Base-by-base conservation (phyloP, 148 eudicot genomes). In the Chenopodium formosanum region DNA sequence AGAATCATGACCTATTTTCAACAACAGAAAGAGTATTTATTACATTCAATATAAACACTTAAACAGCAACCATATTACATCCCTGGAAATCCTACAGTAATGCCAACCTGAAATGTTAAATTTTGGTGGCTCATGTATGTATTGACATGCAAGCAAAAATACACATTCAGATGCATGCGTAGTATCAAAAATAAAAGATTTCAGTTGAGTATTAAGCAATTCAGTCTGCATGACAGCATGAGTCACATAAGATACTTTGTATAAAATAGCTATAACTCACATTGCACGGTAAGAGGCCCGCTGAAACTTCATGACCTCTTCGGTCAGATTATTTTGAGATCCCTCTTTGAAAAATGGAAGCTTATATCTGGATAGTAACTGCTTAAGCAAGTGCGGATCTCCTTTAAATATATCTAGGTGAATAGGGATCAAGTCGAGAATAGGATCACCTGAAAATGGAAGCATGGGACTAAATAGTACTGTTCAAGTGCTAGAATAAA, bases 381-480 rank as follows among this genome's bases (percentile, higher is more conserved):
- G 88, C 82, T 90, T 88, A 80, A 95, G 83, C 65, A 95, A 90
- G 58, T 74, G 84, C 23, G 89, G 63, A 78, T 94, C 91, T 80
- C 97, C 99, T 84, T 89, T 90, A 82, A 95, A 92, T 82, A 95
- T 75, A 76, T 94, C 99, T 37, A 95, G 86, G 82, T 91, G 90
- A 84, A 93, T 89, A 29, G 99, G 99, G 67, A 95, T 95, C 85
- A 95, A 25, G 78, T 95, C 97, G 82, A 86, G 86, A 65, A 95
- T 84, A 50, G 94, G 95, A 83, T 95, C 97, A 78, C 98, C 99
- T 95, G 90, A 63, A 82, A 62, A 83, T 34, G 32, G 37, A 84
- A 76, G 44, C 44, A 40, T 40, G 44, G 8, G 7, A 40, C 4
- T 25, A 37, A 77, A 72, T 13, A 80, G 69, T n/a, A 71, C 64